A percentile compares a stretch with the other conserved stretches of the same genome.
Evolutionary conservation across 2,329 filamentous ascomycete genomes (phyloP).

Genomic region (Cladorrhinum sp.): DNA sequence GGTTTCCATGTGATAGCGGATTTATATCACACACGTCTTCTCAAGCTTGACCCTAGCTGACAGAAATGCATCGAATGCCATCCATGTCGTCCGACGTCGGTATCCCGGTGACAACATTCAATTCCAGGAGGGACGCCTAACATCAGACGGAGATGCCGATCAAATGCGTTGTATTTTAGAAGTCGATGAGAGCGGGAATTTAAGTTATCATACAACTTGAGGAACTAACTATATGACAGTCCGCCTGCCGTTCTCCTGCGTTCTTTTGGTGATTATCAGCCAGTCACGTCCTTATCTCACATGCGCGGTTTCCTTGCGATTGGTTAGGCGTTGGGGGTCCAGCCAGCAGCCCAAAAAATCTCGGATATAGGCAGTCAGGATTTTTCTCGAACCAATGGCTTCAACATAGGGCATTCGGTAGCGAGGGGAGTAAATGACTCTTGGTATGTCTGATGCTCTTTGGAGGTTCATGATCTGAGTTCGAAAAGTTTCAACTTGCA

Average conservation of each 20-base stretch:
- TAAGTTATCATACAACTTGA: too few relatives aligned
- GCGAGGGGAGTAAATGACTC: slow-evolving; percentile 15
- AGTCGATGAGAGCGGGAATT: neutral
- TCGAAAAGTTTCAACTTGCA: slow-evolving; percentile 1
- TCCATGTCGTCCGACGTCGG: slow-evolving; percentile 6
- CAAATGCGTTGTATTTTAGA: neutral
- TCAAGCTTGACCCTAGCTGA: neutral
- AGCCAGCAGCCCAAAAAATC: neutral
- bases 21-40: neutral
- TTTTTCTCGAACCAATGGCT: neutral
- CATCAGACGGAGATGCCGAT: neutral
- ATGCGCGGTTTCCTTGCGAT: neutral
- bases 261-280: neutral
- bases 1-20: slow-evolving; percentile 13
- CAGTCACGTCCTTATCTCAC: neutral
- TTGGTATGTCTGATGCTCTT: neutral
- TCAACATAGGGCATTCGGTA: neutral
- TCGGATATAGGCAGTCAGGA: neutral
- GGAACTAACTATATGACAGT: too few relatives aligned
- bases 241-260: too few relatives aligned
- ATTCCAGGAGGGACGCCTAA: neutral
- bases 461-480: neutral
- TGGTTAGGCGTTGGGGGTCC: neutral
- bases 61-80: neutral
- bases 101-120: neutral